Evolutionary conservation across 2,329 filamentous ascomycete genomes (phyloP).

Genomic region (Colletotrichum acutatum): DNA sequence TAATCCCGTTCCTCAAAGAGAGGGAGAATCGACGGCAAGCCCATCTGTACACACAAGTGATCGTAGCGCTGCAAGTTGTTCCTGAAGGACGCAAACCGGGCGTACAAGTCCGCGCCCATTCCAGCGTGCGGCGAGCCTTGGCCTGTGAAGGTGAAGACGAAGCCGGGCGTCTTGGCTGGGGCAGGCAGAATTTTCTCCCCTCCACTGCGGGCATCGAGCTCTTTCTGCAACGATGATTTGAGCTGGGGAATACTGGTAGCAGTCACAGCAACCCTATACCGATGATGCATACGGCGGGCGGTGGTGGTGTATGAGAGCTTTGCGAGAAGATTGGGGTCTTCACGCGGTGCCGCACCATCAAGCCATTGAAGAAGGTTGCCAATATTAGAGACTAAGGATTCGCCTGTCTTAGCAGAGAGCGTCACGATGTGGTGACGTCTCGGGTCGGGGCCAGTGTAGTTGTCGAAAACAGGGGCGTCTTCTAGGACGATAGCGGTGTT

Average conservation of each 20-base stretch:
- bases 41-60: conserved; percentile 58
- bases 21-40: conserved; percentile 67
- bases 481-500: conserved; percentile 76
- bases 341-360: conserved; percentile 44
- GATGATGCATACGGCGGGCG: conserved; percentile 69
- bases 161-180: conserved; percentile 53
- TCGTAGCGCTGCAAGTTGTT: conserved; percentile 67
- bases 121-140: conserved; percentile 65
- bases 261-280: conserved; percentile 52
- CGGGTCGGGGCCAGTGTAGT: conserved; percentile 59
- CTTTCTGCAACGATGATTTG: conserved; percentile 43
- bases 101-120: conserved; percentile 61
- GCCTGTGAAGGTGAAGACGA: conserved; percentile 65
- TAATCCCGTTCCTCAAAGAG: conserved; percentile 52
- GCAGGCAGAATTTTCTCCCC: conserved; percentile 54
- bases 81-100: conserved; percentile 58
- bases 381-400: conserved; percentile 68
- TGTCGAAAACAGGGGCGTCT: conserved; percentile 61
- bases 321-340: conserved; percentile 62
- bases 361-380: conserved; percentile 65
- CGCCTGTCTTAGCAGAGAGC: conserved; percentile 64
- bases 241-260: conserved; percentile 51
- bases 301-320: conserved; percentile 75
- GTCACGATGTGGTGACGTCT: conserved; percentile 66
- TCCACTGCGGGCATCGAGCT: conserved; percentile 50